Base-by-base conservation (phyloP, 2,329 filamentous ascomycete genomes). In the Fusarium musae region DNA sequence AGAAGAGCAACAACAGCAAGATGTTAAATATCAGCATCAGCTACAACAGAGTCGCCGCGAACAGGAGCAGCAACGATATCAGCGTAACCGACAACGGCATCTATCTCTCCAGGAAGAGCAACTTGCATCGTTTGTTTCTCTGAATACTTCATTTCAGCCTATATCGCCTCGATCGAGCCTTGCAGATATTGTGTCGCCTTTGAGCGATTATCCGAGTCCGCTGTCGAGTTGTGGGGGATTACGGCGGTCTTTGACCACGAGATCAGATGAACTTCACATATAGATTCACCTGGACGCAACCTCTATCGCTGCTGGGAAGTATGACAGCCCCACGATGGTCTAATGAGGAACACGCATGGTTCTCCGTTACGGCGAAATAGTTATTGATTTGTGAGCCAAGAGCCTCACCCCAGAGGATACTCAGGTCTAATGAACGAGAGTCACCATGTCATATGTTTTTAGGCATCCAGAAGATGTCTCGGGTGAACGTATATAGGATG, bases 151-250 rank as follows among this genome's bases (percentile, higher is more conserved):
- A 21, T 68, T 76, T 39, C 68, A 67, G 17, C 56, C 52, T 16
- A 23, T 64, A 10, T 75, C 74, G 15, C 68, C 69, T 17, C 63
- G 52, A 13, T 76, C 76, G 21, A 77, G 76, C 58, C 52, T 65
- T 26, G 64, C 52, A 8, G 75, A 78, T 50, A 74, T 78, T 21
- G 76, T 78, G 32, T 78, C 76, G 1, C 76, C 76, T 19, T 43
- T 78, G 23, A 77, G 76, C 36, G 76, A 78, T 9, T 74, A 74
- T 32, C 61, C 76, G 6, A 78, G 76, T n/a, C 76, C 76, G 15
- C 37, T 75, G 16, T 75, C 76, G 16, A 69, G 62, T 16, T 75
- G 60, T 61, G 72, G 61, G 10, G 69, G 75, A 21, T 44, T 78
- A 23, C 67, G 74, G 34, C 73, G 76, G 21, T 78, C 76, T 21